Conservation (phyloP, 345 rosid species). For the Camelina hispida region DNA sequence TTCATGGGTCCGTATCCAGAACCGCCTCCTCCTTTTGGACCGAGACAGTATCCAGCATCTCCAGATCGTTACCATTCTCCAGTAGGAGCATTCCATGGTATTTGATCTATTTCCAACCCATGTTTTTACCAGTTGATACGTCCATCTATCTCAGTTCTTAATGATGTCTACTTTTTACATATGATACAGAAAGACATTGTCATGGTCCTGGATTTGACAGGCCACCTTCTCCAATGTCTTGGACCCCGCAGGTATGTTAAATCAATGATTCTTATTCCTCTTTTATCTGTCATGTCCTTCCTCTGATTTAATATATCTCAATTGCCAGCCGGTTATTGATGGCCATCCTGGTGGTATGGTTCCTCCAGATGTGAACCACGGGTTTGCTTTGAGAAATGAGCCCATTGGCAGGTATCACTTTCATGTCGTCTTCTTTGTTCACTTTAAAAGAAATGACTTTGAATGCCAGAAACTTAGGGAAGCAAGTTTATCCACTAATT, state of each 20-base stretch:
- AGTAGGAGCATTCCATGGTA: slow-evolving; percentile 58
- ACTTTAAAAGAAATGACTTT: background rate
- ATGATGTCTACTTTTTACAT: slow-evolving; percentile 47
- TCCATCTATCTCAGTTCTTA: slow-evolving; percentile 41
- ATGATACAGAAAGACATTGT: slow-evolving; percentile 59
- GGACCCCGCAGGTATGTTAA: slow-evolving; percentile 69
- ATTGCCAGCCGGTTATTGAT: slow-evolving; percentile 52
- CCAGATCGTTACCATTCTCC: slow-evolving; percentile 67
- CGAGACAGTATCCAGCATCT: slow-evolving; percentile 65
- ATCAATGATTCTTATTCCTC: background rate
- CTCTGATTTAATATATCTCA: slow-evolving; percentile 12
- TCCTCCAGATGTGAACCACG: slow-evolving; percentile 59
- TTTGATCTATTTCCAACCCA: slow-evolving; percentile 46
- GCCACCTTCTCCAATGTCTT: slow-evolving; percentile 74
- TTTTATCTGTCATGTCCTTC: slow-evolving; percentile 9
- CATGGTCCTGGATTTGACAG: slow-evolving; percentile 73
- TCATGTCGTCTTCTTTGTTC: background rate
- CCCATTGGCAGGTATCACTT: slow-evolving; percentile 60
- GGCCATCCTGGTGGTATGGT: slow-evolving; percentile 59
- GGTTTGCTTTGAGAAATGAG: slow-evolving; percentile 55
- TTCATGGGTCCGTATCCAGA: slow-evolving; percentile 71
- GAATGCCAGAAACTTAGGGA: background rate
- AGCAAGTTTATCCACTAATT: slow-evolving; percentile 3
- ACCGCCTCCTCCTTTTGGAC: slow-evolving; percentile 74
- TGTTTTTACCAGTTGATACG: slow-evolving; percentile 53